Evolutionary conservation across 202 grass and related monocot genomes (phyloP).

Genomic region (Digitaria exilis): DNA sequence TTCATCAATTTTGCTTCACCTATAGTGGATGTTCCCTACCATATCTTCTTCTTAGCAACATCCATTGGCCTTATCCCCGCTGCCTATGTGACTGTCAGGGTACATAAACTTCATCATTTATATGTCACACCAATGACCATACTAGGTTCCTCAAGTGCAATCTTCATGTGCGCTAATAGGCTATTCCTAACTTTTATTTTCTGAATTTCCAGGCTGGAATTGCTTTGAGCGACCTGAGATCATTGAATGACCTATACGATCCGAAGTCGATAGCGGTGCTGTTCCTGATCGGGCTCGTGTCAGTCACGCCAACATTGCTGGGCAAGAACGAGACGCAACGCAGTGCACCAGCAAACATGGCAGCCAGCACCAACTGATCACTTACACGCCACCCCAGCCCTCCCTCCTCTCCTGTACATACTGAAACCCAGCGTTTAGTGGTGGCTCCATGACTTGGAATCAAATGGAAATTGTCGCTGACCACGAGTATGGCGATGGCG

Average conservation of each 20-base stretch:
- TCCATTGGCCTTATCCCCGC: constrained; percentile 86
- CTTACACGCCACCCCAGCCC: background rate
- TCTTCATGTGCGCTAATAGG: background rate
- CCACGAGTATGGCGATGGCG: background rate
- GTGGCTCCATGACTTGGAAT: constrained; percentile 9
- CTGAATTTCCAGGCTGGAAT: constrained; percentile 79
- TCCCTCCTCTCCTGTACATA: constrained; percentile 59
- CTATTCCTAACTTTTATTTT: background rate
- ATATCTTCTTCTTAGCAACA: constrained; percentile 79
- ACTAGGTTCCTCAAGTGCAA: background rate
- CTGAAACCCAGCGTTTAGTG: constrained; percentile 37
- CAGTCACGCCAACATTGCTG: constrained; percentile 77
- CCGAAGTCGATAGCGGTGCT: constrained; percentile 70
- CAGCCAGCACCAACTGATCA: constrained; percentile 45
- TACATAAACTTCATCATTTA: constrained; percentile 37
- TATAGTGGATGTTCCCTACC: constrained; percentile 91
- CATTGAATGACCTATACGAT: constrained; percentile 85
- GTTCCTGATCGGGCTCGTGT: constrained; percentile 87
- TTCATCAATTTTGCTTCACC: constrained; percentile 99
- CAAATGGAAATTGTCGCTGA: background rate
- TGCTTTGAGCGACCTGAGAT: constrained; percentile 79
- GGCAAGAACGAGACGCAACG: constrained; percentile 58
- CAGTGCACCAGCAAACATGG: constrained; percentile 22
- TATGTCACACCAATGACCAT: background rate
- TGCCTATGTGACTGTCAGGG: constrained; percentile 89